A percentile compares a stretch with the other conserved stretches of the same genome.
Evolutionary conservation across 306 rosid species (phyloP).

Genomic region (Gillenia trifoliata): DNA sequence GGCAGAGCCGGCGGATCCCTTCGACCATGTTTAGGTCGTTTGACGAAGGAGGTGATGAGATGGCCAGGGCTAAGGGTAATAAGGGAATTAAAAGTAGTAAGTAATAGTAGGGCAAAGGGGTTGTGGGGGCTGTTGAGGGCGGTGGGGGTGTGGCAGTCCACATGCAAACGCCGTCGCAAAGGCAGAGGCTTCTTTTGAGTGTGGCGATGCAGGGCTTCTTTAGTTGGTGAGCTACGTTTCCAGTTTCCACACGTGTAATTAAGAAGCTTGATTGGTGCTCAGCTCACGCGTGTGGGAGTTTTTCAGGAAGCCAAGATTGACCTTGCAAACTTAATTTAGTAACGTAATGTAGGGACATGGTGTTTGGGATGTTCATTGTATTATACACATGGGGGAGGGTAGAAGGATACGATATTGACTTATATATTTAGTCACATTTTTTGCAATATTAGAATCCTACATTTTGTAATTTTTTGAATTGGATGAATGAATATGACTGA

Average conservation of each 20-base stretch:
- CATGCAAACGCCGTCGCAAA: conserved; percentile 35
- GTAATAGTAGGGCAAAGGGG: conserved; percentile 18
- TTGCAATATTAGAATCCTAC: background rate
- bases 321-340: background rate
- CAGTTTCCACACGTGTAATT: background rate
- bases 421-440: background rate
- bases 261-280: background rate
- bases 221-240: too few relatives aligned
- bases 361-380: background rate
- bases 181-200: conserved; percentile 29
- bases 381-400: background rate
- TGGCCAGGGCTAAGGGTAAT: background rate
- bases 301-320: background rate
- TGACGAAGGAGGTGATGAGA: conserved; percentile 1
- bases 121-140: conserved; percentile 39
- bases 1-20: conserved; percentile 42
- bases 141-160: conserved; percentile 24
- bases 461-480: background rate
- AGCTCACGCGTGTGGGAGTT: background rate
- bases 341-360: too few relatives aligned
- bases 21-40: conserved; percentile 29
- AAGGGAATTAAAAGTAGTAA: background rate
- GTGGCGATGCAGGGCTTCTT: too few relatives aligned
- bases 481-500: background rate
- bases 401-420: background rate